A percentile compares a stretch with the other conserved stretches of the same genome.
phyloP scores from a whole-genome alignment of 306 rosid species.

The Sophora flavescens region DNA sequence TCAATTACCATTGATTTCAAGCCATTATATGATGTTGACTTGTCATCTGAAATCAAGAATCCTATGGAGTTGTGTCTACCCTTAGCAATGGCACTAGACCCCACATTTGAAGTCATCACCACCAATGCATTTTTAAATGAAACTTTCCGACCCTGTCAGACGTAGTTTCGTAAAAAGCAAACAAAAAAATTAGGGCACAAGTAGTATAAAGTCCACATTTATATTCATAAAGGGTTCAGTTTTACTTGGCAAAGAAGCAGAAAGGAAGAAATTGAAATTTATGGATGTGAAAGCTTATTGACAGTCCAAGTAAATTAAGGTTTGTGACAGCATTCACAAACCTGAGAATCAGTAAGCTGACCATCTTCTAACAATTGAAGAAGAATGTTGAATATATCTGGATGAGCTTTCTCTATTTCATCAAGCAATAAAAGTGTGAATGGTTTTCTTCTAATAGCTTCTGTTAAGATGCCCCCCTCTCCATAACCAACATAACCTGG shows the following conservation, averaged over 20 bases:
- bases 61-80: constrained; percentile 71
- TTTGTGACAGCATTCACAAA: constrained; percentile 45
- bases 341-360: constrained; percentile 96
- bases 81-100: constrained; percentile 86
- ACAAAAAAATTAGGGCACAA: constrained; percentile 34
- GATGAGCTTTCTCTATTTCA: constrained; percentile 97
- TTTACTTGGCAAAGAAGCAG: constrained; percentile 30
- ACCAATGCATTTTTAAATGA: constrained; percentile 87
- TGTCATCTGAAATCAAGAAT: constrained; percentile 71
- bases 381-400: constrained; percentile 89
- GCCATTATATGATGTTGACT: constrained; percentile 67
- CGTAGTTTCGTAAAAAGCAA: constrained; percentile 45
- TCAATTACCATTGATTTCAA: constrained; percentile 79
- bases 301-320: constrained; percentile 20
- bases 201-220: constrained; percentile 11
- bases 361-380: constrained; percentile 91
- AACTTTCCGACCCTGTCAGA: constrained; percentile 79
- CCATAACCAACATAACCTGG: constrained; percentile 96
- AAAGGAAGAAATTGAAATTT: constrained; percentile 33
- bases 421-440: constrained; percentile 82
- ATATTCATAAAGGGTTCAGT: neutral
- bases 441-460: constrained; percentile 91
- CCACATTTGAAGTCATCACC: constrained; percentile 96
- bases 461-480: constrained; percentile 86
- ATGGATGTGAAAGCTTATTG: neutral